phyloP scores from a whole-genome alignment of 192 early-diverging fungal genomes.

The Coemansia sp. region DNA sequence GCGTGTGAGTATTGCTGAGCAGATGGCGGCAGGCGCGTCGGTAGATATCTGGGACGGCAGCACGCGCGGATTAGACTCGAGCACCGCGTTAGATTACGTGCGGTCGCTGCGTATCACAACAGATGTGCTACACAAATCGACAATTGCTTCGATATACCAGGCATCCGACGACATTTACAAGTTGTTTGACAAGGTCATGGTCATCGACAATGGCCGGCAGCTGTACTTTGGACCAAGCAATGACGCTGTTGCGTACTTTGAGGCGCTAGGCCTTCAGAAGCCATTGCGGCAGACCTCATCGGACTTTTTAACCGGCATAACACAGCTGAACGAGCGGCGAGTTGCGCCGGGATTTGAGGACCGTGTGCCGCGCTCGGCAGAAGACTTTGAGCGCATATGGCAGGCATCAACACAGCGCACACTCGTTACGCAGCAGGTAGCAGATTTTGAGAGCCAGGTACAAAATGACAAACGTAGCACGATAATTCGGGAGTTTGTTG shows the following conservation, averaged over 20 bases:
- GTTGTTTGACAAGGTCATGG: slow-evolving; percentile 69
- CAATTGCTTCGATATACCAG: slow-evolving; percentile 63
- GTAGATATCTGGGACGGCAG: slow-evolving; percentile 63
- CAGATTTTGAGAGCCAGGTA: slow-evolving; percentile 41
- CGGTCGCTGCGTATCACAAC: slow-evolving; percentile 69
- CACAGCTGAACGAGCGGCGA: slow-evolving; percentile 61
- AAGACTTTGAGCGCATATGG: slow-evolving; percentile 70
- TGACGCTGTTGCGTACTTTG: slow-evolving; percentile 64
- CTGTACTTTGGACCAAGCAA: slow-evolving; percentile 68
- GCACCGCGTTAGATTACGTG: slow-evolving; percentile 66
- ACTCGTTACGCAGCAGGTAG: slow-evolving; percentile 37
- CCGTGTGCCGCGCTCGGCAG: slow-evolving; percentile 56
- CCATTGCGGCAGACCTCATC: slow-evolving; percentile 67
- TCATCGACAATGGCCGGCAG: slow-evolving; percentile 66
- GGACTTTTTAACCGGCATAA: slow-evolving; percentile 73
- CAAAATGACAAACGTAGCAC: slow-evolving; percentile 18
- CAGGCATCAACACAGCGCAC: slow-evolving; percentile 47
- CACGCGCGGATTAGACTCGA: slow-evolving; percentile 63
- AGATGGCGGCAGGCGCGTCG: slow-evolving; percentile 56
- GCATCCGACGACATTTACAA: slow-evolving; percentile 76
- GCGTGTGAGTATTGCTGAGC: slow-evolving; percentile 24
- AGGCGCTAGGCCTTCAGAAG: slow-evolving; percentile 60
- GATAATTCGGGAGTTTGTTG: slow-evolving; percentile 52
- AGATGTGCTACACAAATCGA: slow-evolving; percentile 64
- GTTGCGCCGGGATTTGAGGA: slow-evolving; percentile 59